Percentiles rank a stretch among this genome's conserved stretches.
phyloP scores from a whole-genome alignment of 306 rosid species.

The Quercus dentata region DNA sequence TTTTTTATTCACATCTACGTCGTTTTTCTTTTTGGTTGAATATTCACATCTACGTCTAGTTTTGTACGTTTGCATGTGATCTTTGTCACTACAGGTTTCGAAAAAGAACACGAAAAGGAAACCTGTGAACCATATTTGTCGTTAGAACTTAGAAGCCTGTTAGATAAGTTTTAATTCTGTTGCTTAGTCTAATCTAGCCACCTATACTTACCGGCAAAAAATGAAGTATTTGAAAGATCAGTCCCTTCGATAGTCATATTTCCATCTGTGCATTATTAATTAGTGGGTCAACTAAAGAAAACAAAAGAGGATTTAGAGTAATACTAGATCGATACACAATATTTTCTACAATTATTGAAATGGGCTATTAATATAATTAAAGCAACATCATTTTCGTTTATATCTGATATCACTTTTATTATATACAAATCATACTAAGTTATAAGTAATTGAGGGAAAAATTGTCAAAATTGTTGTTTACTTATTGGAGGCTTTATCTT shows the following conservation, averaged over 20 bases:
- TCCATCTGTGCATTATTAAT: background rate
- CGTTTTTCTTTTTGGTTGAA: too few relatives aligned
- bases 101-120: background rate
- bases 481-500: background rate
- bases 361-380: too few relatives aligned
- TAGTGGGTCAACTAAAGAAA: background rate
- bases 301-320: background rate
- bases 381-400: too few relatives aligned
- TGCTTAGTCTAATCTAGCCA: constrained; percentile 13
- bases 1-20: background rate
- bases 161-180: constrained; percentile 12
- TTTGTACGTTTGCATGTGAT: background rate
- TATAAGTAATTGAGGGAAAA: too few relatives aligned
- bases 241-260: too few relatives aligned
- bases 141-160: background rate
- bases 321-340: too few relatives aligned
- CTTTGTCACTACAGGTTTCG: background rate
- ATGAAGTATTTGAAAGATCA: background rate
- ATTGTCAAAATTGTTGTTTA: too few relatives aligned
- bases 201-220: background rate
- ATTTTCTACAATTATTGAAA: too few relatives aligned
- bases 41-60: background rate
- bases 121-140: background rate
- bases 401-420: too few relatives aligned
- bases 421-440: too few relatives aligned